These are phyloP conservation scores for Trichoderma sp. DNA, from an alignment of 2,329 filamentous ascomycete species.

Conservation along the genomic window DNA sequence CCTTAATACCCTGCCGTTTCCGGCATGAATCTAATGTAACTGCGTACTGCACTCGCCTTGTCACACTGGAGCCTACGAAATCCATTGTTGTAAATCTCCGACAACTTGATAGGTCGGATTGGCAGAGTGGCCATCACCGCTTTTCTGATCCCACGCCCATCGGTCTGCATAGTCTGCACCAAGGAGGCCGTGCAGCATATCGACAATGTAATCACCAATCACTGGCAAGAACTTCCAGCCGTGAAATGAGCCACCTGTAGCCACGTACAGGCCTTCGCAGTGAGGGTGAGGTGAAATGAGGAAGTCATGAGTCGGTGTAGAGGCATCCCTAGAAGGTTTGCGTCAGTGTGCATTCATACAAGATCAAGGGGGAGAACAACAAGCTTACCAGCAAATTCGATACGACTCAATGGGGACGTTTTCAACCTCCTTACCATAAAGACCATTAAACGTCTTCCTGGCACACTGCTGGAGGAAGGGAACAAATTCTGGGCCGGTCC, in stretches of 20 bases:
- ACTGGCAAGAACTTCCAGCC: slow-evolving; percentile 63
- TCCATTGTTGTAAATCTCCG: slow-evolving; percentile 40
- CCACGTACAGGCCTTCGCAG: slow-evolving; percentile 54
- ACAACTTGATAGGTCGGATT: slow-evolving; percentile 43
- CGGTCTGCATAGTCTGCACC: slow-evolving; percentile 37
- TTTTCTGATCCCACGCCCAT: slow-evolving; percentile 47
- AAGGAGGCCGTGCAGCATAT: slow-evolving; percentile 44
- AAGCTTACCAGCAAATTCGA: slow-evolving; percentile 45
- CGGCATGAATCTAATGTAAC: not conserved
- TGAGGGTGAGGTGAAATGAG: slow-evolving; percentile 53
- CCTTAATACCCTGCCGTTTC: not conserved
- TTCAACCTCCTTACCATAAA: slow-evolving; percentile 42
- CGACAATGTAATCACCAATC: slow-evolving; percentile 56
- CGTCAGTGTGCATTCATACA: slow-evolving; percentile 21
- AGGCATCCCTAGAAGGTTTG: slow-evolving; percentile 50
- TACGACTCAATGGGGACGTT: slow-evolving; percentile 41
- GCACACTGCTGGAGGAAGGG: slow-evolving; percentile 44
- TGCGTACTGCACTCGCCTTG: not conserved
- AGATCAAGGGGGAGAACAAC: not conserved
- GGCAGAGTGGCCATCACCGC: slow-evolving; percentile 39
- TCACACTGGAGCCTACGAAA: slow-evolving; percentile 25
- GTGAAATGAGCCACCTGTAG: slow-evolving; percentile 62
- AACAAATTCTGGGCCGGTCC: slow-evolving; percentile 39
- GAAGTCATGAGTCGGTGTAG: slow-evolving; percentile 61
- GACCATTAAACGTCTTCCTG: slow-evolving; percentile 37